These are phyloP conservation scores for Beauveria caledonica DNA, from an alignment of 2,329 filamentous ascomycete genomes.

Conservation along the genomic window DNA sequence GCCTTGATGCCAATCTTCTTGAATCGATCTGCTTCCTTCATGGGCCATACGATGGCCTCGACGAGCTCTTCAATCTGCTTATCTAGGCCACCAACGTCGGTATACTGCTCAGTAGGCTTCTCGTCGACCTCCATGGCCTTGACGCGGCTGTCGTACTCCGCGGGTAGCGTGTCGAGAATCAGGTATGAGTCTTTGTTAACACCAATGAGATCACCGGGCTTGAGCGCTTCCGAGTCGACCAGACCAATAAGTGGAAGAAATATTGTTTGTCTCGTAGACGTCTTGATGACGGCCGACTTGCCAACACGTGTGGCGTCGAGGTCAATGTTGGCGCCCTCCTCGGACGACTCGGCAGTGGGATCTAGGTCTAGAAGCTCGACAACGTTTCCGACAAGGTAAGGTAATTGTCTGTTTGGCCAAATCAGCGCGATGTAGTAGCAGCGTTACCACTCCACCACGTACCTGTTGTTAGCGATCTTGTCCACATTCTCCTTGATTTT, in stretches of 20 bases:
- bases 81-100: conserved; percentile 91
- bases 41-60: conserved; percentile 97
- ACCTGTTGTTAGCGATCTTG: conserved; percentile 99
- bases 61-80: conserved; percentile 99
- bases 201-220: conserved; percentile 92
- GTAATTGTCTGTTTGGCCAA: conserved; percentile 68
- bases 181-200: conserved; percentile 99
- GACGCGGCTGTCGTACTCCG: conserved; percentile 96
- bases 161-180: conserved; percentile 89
- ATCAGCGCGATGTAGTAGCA: neutral
- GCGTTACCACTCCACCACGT: conserved; percentile 21
- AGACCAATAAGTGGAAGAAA: conserved; percentile 95
- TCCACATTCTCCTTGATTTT: conserved; percentile 99
- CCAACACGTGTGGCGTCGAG: conserved; percentile 92
- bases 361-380: conserved; percentile 96
- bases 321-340: conserved; percentile 98
- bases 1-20: conserved; percentile 99
- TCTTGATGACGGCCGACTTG: conserved; percentile 99
- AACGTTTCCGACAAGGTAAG: conserved; percentile 96
- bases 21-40: conserved; percentile 98
- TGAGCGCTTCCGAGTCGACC: conserved; percentile 89
- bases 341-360: conserved; percentile 87
- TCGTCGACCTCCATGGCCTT: conserved; percentile 99
- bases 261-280: conserved; percentile 95
- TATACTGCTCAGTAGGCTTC: conserved; percentile 99